Base-by-base conservation (phyloP, 2,329 filamentous ascomycete species). In the Sporothrix schenckii region DNA sequence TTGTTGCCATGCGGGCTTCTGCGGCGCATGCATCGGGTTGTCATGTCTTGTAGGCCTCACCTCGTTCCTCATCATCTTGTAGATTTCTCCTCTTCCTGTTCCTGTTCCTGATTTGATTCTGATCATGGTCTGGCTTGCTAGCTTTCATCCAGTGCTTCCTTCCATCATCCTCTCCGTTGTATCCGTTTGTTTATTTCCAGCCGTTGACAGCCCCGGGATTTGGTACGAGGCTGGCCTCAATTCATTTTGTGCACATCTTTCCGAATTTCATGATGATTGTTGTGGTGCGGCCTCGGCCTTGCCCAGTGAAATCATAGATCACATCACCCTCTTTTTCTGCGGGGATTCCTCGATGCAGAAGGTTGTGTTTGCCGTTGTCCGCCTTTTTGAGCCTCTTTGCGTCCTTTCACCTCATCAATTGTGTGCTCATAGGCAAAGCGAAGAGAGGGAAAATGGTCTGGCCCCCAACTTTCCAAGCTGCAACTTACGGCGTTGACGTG, bases 301-400 rank as follows among this genome's bases (percentile, higher is more conserved):
- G 19, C 39, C 56, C 56, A 61, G n/a, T 61, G 3, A 61, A 11
- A 61, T 2, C 13, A 61, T 7, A 39, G 44, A 16, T 19, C 10
- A n/a, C 56, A 44, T 44, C 56, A 44, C 56, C 56, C 41, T 34
- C 34, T 41, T 61, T 14, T 61, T 10, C 10, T 24, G 56, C 56
- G 56, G 56, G 56, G 56, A 24, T 44, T 61, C 34, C 56, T 61
- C 56, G 56, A 61, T 61, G 34, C 56, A 44, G 19, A 9, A 44
- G 10, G n/a, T 13, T 16, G 34, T 24, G 34, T 30, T 4, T 14
- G 14, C 27, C 10, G 21, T 6, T 61, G 56, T 14, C n/a, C 24
- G 24, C 16, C 34, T 19, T 50, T 50, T 21, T 24, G 34, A 44
- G 56, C 56, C 56, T 61, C 34, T 16, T 10, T 9, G 14, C 30